Evolutionary conservation across 306 rosid species (phyloP), one percentile per base, ranked within the genome.

Genomic region (Inga laurina): DNA sequence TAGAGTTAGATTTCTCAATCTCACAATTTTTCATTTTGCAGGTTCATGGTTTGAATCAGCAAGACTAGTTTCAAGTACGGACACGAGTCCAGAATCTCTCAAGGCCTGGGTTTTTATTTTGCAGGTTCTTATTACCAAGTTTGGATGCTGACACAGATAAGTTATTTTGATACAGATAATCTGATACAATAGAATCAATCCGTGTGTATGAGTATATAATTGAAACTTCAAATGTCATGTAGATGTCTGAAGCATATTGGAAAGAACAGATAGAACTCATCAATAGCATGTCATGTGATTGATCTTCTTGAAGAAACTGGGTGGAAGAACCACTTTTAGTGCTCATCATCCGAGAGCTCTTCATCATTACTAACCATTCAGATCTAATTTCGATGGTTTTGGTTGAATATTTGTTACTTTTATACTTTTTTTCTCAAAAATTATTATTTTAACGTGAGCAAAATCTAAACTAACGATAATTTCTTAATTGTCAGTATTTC

Each of bases 71-170:
- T 11, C 68, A 10, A 62, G 18, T 62, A 27, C 10, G 18, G 8
- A 62, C 7, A 62, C 37, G 7, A 21, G 62, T 62, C 16, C 67
- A 22, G 2, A 9, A 56, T 21, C 13, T 71, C 10, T 71, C 19
- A 69, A 12, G 54, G 54, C 54, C 19, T 56, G 56, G 48, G 41
- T 39, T 70, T 37, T 34, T 19, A 32, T 34, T 79, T 43, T 80
- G 67, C 84, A 84, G 87, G 81, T 64, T 85, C 8, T 21, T 66
- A 12, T 49, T 72, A 34, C 74, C 39, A 32, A 30, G 43, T 16
- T 37, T 34, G 22, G 72, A 27, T 5, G 24, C 13, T 22, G 14
- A n/a, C 32, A 30, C 69, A 27, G 68, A 59, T 66, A 27, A 27
- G 30, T 27, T 27, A 27, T 27, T 27, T 27, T 27, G 30, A 27